Conservation (phyloP, 768 basidiomycete genomes). For the Neoboletus subvelutipes region DNA sequence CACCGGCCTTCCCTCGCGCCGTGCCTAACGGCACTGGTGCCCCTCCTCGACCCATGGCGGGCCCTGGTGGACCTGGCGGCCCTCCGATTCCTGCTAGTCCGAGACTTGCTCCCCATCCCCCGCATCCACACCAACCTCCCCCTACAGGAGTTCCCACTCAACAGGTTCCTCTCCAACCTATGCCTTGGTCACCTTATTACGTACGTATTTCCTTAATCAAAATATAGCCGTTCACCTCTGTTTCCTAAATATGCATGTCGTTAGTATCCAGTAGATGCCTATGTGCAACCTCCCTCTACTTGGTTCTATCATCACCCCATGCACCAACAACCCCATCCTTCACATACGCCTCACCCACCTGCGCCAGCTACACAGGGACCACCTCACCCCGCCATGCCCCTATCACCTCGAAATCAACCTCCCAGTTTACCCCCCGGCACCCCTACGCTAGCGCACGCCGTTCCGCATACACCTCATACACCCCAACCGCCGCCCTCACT, state of each 20-base stretch:
- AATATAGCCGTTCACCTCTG: not conserved
- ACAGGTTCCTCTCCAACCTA: conserved; percentile 40
- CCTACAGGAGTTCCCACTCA: conserved; percentile 51
- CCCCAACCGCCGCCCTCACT: conserved; percentile 47
- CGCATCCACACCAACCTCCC: conserved; percentile 51
- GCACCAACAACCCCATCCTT: conserved; percentile 45
- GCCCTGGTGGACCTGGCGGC: conserved; percentile 52
- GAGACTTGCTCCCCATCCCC: conserved; percentile 53
- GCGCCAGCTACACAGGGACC: conserved; percentile 39
- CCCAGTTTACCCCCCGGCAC: conserved; percentile 60
- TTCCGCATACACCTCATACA: conserved; percentile 45
- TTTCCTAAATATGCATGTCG: conserved; percentile 8
- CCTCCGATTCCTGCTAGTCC: conserved; percentile 61
- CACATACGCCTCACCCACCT: conserved; percentile 42
- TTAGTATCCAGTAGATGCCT: conserved; percentile 49
- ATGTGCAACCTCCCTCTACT: conserved; percentile 39
- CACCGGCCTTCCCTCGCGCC: conserved; percentile 62
- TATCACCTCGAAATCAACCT: conserved; percentile 68
- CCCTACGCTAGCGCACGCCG: conserved; percentile 63
- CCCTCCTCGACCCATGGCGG: conserved; percentile 47
- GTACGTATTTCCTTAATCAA: conserved; percentile 42
- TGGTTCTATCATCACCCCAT: conserved; percentile 42
- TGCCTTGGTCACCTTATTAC: conserved; percentile 52
- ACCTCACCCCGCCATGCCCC: conserved; percentile 52
- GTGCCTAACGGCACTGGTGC: conserved; percentile 58